Base-by-base conservation (phyloP, 1,284 basidiomycete genomes). In the Hemileia vastatrix region DNA sequence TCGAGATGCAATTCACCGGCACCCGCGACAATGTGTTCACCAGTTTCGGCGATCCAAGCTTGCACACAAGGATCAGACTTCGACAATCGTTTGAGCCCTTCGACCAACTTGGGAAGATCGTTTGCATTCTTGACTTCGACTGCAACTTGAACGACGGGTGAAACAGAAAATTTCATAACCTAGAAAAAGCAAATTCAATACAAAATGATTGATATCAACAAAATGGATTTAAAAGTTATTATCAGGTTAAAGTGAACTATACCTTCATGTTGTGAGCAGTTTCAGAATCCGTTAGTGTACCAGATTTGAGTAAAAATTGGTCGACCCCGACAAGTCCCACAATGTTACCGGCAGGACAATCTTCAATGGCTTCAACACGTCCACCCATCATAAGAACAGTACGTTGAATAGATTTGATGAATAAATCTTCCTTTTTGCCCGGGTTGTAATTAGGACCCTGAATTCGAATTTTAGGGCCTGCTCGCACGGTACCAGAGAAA, bases 341-440 rank as follows among this genome's bases (percentile, higher is more conserved):
- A 74, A 98, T 97, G 84, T 98, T 99, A 77, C 95, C 95, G 69
- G 93, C 86, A 51, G 94, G 95, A 80, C 94, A 97, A 70, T 98
- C 95, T 81, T 98, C 95, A 72, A 98, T 95, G 68, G 95, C 90
- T 79, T 98, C 94, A 76, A 97, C 88, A 79, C 89, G 88, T 79
- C 95, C 90, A 80, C 95, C 95, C 95, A 98, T 98, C 95, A 98
- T 98, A 78, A 99, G 84, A 64, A 98, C 90, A 64, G 95, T 98
- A 72, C 95, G 90, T 81, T 98, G 95, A 73, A 99, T 86, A 60
- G 93, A 90, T 84, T 98, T 98, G 82, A 97, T 77, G 80, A 96
- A 97, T 65, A 96, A 81, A 80, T 99, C 95, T 2, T 96, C 90
- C 83, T 98, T 98, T 86, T 94, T 95, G 74, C 95, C 95, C 62